These are phyloP conservation scores for Penicillium antarcticum DNA, from an alignment of 495 filamentous ascomycete species.

Conservation along the genomic window DNA sequence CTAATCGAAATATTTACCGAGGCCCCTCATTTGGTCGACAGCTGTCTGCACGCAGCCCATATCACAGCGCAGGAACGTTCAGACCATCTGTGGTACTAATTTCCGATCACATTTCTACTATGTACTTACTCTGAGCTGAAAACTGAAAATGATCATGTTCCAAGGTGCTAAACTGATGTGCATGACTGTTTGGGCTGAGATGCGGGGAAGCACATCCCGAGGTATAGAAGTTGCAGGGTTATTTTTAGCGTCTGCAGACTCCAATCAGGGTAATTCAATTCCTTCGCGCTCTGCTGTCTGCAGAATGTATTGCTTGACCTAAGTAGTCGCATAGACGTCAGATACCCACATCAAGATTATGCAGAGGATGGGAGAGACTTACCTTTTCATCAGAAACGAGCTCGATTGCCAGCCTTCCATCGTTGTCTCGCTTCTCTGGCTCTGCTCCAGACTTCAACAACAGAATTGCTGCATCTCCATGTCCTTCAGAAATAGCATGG, in stretches of 20 bases:
- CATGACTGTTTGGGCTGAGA: neutral
- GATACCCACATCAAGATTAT: neutral
- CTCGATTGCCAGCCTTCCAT: slow-evolving; percentile 73
- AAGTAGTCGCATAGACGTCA: slow-evolving; percentile 1
- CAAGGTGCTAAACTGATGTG: too few relatives aligned
- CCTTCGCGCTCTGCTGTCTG: slow-evolving; percentile 81
- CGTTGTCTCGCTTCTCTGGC: slow-evolving; percentile 69
- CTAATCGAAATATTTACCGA: neutral
- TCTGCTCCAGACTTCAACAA: slow-evolving; percentile 84
- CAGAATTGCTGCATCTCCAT: slow-evolving; percentile 81
- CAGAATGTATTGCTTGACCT: slow-evolving; percentile 76
- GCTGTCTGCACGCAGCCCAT: neutral
- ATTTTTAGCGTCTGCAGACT: neutral
- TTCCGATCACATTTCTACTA: too few relatives aligned
- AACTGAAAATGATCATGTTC: too few relatives aligned
- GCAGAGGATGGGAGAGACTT: slow-evolving; percentile 6
- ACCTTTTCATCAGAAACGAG: slow-evolving; percentile 81
- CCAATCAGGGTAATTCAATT: slow-evolving; percentile 55
- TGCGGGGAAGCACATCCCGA: slow-evolving; percentile 6
- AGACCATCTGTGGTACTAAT: too few relatives aligned
- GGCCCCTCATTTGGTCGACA: slow-evolving; percentile 1
- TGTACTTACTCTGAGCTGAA: too few relatives aligned
- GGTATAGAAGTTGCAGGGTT: neutral
- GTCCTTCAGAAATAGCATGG: slow-evolving; percentile 90
- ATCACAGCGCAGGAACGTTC: neutral